Base-by-base conservation (phyloP, 164 flowering plant species). In the Magnolia officinalis region DNA sequence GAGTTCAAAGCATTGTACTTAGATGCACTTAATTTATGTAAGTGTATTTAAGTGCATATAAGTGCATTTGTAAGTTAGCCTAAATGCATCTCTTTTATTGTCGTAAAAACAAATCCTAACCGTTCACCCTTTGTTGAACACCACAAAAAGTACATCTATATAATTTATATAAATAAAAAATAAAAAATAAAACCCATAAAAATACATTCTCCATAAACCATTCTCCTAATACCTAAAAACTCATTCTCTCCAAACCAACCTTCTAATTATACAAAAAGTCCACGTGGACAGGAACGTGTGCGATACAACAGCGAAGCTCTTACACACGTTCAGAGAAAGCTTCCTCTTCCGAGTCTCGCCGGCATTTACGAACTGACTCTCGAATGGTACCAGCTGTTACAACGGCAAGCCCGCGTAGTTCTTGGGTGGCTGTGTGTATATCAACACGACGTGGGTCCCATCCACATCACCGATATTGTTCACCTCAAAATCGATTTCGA, bases 361-460 rank as follows among this genome's bases (percentile, higher is more conserved):
- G 1, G 69, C 80, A 1, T 18, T 45, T 0, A 80, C 77, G n/a
- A 51, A 49, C 3, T 77, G 78, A 37, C 80, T 77, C 24, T 78
- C 59, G 67, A 81, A 81, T 21, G 73, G 76, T 0, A 78, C 77
- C 29, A 78, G 55, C 13, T 72, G 69, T 76, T 81, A 78, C 2
- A 51, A 0, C 19, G 61, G 64, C 6, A 74, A 23, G 10, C 61
- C 29, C 7, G 3, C 31, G n/a, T 75, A 31, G 14, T 51, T 73
- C 9, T 1, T 14, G 19, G 82, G 84, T 20, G 80, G 80, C 29
- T 24, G 37, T 5, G 81, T 71, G 52, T 81, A 81, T 5, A 81
- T 78, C 45, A 81, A 10, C 18, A 81, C 61, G 0, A 75, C 78
- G 4, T 74, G 67, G 7, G 10, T 11, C 3, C 76, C 83, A 29